Evolutionary conservation across 2,329 filamentous ascomycete genomes (phyloP).

Genomic region (Clarireedia monteithiana): DNA sequence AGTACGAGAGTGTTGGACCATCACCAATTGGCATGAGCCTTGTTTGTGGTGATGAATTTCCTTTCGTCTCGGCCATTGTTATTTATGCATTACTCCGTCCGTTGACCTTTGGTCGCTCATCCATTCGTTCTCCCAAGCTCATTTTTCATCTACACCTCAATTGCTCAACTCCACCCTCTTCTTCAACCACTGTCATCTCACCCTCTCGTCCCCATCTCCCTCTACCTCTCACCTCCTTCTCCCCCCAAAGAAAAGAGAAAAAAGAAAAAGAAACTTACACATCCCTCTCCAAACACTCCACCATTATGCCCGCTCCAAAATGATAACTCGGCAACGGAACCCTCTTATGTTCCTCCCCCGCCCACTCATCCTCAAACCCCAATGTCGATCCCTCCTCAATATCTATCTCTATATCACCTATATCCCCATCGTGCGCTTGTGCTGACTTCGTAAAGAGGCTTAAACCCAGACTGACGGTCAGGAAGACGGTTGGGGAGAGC

Average conservation of each 20-base stretch:
- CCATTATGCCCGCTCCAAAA: slow-evolving; percentile 58
- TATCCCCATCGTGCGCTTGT: no score
- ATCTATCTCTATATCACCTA: not conserved
- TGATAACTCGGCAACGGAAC: slow-evolving; percentile 49
- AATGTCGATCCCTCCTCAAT: not conserved
- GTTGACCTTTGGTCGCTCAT: no score
- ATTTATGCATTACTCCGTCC: no score
- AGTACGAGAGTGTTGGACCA: no score
- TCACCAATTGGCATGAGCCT: no score
- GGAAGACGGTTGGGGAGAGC: no score
- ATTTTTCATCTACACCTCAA: no score
- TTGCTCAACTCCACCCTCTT: not conserved
- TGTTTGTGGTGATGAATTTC: no score
- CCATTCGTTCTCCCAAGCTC: no score
- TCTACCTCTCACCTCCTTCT: not conserved
- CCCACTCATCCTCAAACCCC: slow-evolving; percentile 3
- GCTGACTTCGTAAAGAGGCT: no score
- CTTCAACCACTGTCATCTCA: not conserved
- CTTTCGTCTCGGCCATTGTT: no score
- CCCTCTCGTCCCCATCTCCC: not conserved
- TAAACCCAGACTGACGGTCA: no score
- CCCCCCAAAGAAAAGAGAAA: not conserved
- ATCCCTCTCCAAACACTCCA: slow-evolving; percentile 68
- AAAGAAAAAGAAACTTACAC: slow-evolving; percentile 45
- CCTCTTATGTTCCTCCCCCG: slow-evolving; percentile 6